Conservation (phyloP, 192 early-diverging fungal species). For the Chytriomyces hyalinus region DNA sequence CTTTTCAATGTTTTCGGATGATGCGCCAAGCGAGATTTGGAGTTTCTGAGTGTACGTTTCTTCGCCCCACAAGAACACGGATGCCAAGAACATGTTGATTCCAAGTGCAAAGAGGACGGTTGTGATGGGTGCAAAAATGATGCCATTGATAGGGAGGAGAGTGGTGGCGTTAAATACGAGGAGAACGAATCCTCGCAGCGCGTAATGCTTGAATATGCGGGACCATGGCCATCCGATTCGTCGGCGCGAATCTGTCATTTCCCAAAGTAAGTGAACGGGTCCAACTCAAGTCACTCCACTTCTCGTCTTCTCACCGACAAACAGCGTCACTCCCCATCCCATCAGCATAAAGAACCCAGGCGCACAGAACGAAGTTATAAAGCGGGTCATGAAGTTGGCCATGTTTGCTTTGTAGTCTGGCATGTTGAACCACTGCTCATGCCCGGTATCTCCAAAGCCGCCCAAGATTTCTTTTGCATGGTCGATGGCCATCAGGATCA, state of each 20-base stretch:
- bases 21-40: too few relatives aligned
- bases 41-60: too few relatives aligned
- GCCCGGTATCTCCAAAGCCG: constrained; percentile 24
- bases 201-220: constrained; percentile 44
- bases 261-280: not conserved
- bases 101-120: constrained; percentile 51
- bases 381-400: constrained; percentile 41
- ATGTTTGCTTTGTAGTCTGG: constrained; percentile 40
- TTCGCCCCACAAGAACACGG: constrained; percentile 21
- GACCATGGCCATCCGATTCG: constrained; percentile 40
- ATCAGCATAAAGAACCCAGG: constrained; percentile 52
- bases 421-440: constrained; percentile 53
- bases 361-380: constrained; percentile 47
- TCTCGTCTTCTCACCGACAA: constrained; percentile 21
- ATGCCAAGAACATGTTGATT: constrained; percentile 46
- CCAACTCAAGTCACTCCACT: not conserved
- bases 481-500: constrained; percentile 34
- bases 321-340: constrained; percentile 47
- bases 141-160: not conserved
- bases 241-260: constrained; percentile 19
- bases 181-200: constrained; percentile 42
- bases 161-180: constrained; percentile 36
- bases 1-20: too few relatives aligned
- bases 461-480: constrained; percentile 36
- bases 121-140: constrained; percentile 11